These are phyloP conservation scores for Jamesozyma spencerorum DNA, from an alignment of 805 yeast genomes.

Conservation along the genomic window DNA sequence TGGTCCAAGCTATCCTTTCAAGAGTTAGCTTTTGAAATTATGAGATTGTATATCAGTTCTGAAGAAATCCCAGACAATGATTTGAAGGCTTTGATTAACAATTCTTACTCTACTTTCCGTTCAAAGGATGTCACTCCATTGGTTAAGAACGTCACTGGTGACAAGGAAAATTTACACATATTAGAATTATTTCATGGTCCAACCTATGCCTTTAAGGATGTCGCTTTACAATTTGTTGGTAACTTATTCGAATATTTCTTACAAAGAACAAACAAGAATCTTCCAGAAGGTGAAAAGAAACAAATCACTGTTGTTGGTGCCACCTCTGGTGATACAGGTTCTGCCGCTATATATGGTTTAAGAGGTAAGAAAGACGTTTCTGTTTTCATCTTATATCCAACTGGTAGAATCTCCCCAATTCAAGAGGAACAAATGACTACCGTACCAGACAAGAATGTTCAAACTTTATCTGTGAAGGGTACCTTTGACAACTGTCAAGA, in stretches of 20 bases:
- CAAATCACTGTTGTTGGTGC: constrained; percentile 96
- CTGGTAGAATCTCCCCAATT: constrained; percentile 93
- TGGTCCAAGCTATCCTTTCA: constrained; percentile 76
- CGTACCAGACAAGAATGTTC: constrained; percentile 84
- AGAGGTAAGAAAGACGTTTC: constrained; percentile 97
- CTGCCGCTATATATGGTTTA: constrained; percentile 97
- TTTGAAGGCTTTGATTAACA: constrained; percentile 48
- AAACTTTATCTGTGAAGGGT: constrained; percentile 89
- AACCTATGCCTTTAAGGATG: constrained; percentile 97
- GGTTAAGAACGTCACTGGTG: constrained; percentile 45
- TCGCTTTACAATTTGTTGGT: constrained; percentile 96
- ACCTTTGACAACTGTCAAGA: constrained; percentile 98
- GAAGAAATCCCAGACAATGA: constrained; percentile 67
- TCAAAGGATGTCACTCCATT: constrained; percentile 83
- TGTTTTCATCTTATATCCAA: constrained; percentile 91
- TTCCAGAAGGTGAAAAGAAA: constrained; percentile 53
- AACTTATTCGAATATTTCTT: constrained; percentile 90
- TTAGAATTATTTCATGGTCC: constrained; percentile 98
- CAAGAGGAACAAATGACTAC: constrained; percentile 99
- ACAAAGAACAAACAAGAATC: constrained; percentile 54
- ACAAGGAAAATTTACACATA: constrained; percentile 52
- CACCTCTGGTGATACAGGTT: constrained; percentile 97
- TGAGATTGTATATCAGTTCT: constrained; percentile 68
- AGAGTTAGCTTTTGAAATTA: constrained; percentile 78
- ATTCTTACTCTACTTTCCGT: constrained; percentile 87